Evolutionary conservation across 257 asterid genomes (phyloP), one percentile per base, ranked within the genome.

Genomic region (Solanum neorickii): DNA sequence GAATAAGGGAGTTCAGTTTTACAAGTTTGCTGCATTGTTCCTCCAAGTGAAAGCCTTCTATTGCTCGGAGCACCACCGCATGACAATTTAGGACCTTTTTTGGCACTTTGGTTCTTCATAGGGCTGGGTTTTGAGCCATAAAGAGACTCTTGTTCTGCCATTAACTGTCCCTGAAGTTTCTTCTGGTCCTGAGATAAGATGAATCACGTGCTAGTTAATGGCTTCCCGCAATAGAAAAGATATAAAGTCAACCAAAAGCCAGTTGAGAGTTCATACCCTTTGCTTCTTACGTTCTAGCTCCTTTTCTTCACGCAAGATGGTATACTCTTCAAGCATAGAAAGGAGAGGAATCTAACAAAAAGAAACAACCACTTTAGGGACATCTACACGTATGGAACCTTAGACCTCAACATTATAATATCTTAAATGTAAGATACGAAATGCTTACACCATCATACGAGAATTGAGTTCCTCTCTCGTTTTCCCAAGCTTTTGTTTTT

Each of bases 261-360:
- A 42, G 82, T 46, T 47, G 44, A 62, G 80, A 60, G 37, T 77
- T 33, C 77, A 74, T 95, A 97, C 99, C 98, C 99, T 92, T 91
- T 92, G 98, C 87, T 96, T 92, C 90, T 96, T 97, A 87, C 93
- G 98, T 87, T 96, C 99, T 65, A 88, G 89, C 89, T 97, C 99
- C 86, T 96, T 96, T 89, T 95, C 99, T 88, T 96, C 94, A 88
- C 96, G 92, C 89, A 97, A 91, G 87, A 89, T 91, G 83, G 83
- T 89, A 49, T 97, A 95, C 76, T 91, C 97, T 60, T 97, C 98
- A 82, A 97, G 95, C 98, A 97, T 97, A 47, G 95, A 91, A 86
- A 97, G 93, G 82, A 97, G 93, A 68, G 92, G 95, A 91, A 96
- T 92, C 99, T 97, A 49, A 80, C 47, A 66, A 87, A 77, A 33